Percentiles rank a stretch among this genome's conserved stretches.
Evolutionary conservation across 495 filamentous ascomycete genomes (phyloP).

Genomic region (Neurospora sp.): DNA sequence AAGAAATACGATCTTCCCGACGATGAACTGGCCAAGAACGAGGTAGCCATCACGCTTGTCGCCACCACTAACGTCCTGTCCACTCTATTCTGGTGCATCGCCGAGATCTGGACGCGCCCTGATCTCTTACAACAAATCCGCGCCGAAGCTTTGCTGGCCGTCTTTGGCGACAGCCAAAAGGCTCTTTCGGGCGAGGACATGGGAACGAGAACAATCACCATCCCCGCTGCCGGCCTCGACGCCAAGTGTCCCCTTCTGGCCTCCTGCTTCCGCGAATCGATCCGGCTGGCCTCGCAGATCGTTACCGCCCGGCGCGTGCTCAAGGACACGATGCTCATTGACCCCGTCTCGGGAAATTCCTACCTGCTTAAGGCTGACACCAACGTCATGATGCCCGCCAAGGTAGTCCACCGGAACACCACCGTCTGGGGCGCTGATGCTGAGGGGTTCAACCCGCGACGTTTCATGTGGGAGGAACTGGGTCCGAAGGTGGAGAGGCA

Average conservation of each 20-base stretch:
- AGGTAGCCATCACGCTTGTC: conserved; percentile 5
- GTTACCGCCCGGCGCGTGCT: conserved; percentile 14
- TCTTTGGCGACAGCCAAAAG: neutral
- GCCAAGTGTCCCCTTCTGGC: conserved; percentile 8
- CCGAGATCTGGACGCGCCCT: conserved; percentile 6
- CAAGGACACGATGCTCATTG: conserved; percentile 21
- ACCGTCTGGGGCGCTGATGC: conserved; percentile 26
- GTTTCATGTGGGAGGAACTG: conserved; percentile 18
- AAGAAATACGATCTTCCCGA: neutral
- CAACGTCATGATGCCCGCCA: conserved; percentile 16
- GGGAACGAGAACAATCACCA: neutral
- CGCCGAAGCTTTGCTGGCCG: conserved; percentile 2
- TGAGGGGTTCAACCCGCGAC: conserved; percentile 18
- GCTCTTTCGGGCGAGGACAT: neutral
- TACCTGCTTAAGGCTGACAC: conserved; percentile 30
- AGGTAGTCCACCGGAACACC: conserved; percentile 14
- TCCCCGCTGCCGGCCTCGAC: neutral
- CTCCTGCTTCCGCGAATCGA: conserved; percentile 11
- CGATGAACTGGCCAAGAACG: conserved; percentile 4
- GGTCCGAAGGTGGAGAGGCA: conserved; percentile 11
- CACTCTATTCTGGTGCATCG: conserved; percentile 10
- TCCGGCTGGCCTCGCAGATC: conserved; percentile 8
- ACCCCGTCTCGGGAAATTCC: conserved; percentile 2
- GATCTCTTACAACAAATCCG: conserved; percentile 4
- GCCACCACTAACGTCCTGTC: conserved; percentile 12